Conservation (phyloP, 768 basidiomycete species). For the Trametes gibbosa region DNA sequence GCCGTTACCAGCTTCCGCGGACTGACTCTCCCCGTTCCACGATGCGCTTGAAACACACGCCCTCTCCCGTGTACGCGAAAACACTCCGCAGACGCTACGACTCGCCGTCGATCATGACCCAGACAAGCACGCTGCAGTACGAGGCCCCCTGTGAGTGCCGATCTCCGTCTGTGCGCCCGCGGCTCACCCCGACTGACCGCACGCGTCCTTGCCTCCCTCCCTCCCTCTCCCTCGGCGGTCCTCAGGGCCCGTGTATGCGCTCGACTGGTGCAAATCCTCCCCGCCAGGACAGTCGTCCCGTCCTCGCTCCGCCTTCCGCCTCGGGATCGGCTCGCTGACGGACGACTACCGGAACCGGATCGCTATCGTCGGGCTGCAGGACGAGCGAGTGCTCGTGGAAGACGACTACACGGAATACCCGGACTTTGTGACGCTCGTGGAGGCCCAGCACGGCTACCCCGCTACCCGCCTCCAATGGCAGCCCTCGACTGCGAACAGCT, state of each 20-base stretch:
- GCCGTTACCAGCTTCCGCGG: neutral
- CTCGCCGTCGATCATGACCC: conserved; percentile 24
- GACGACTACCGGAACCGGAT: conserved; percentile 84
- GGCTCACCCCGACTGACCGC: neutral
- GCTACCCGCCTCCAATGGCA: conserved; percentile 94
- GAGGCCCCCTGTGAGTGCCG: conserved; percentile 30
- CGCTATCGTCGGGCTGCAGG: conserved; percentile 74
- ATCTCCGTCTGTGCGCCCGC: neutral
- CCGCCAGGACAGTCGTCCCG: conserved; percentile 71
- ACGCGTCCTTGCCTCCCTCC: neutral
- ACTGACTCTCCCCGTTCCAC: neutral
- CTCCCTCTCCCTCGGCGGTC: neutral
- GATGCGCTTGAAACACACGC: conserved; percentile 15
- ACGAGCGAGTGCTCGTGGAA: conserved; percentile 84
- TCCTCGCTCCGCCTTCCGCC: conserved; percentile 75
- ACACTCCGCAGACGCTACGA: conserved; percentile 15
- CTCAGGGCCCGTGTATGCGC: conserved; percentile 79
- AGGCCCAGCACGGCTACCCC: conserved; percentile 86
- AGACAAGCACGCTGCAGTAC: conserved; percentile 29
- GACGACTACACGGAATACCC: conserved; percentile 81
- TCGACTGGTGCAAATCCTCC: conserved; percentile 87
- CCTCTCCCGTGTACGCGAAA: conserved; percentile 5
- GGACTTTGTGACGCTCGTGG: conserved; percentile 84
- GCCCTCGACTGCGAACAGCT: conserved; percentile 63
- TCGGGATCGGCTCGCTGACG: conserved; percentile 81